Evolutionary conservation across 805 yeast genomes (phyloP).

Genomic region (Lipomyces yamadae): DNA sequence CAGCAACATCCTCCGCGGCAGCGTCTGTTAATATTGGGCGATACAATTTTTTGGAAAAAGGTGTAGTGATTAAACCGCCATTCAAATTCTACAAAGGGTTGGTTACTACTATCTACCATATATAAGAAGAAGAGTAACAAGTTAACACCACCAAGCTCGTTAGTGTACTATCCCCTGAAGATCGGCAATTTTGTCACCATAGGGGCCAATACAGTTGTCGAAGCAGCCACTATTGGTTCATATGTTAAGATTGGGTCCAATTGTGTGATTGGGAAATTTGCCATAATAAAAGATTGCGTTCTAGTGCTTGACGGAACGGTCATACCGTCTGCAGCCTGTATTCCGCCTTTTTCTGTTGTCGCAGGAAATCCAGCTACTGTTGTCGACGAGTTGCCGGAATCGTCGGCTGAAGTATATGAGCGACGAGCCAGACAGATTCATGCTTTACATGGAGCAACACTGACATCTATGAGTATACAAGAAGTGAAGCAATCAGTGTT

Average conservation of each 20-base stretch:
- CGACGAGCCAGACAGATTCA: constrained; percentile 41
- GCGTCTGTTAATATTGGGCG: constrained; percentile 46
- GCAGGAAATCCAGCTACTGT: constrained; percentile 41
- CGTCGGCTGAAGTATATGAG: constrained; percentile 43
- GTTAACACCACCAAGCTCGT: constrained; percentile 6
- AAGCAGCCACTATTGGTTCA: constrained; percentile 50
- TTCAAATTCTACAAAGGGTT: constrained; percentile 34
- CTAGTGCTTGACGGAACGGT: constrained; percentile 43
- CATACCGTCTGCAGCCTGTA: constrained; percentile 46
- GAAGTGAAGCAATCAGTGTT: constrained; percentile 17
- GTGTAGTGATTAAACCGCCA: constrained; percentile 45
- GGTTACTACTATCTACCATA: neutral
- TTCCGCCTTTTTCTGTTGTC: constrained; percentile 46
- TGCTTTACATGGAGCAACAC: constrained; percentile 28
- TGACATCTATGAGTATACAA: neutral
- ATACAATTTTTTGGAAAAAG: constrained; percentile 42
- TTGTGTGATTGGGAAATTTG: constrained; percentile 45
- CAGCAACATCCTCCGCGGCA: neutral
- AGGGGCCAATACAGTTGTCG: constrained; percentile 43
- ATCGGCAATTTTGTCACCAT: constrained; percentile 49
- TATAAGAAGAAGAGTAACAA: neutral
- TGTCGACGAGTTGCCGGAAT: constrained; percentile 43
- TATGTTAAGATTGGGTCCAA: constrained; percentile 46
- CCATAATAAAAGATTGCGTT: constrained; percentile 49
- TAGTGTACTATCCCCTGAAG: constrained; percentile 44